A percentile compares a stretch with the other conserved stretches of the same genome.
These are phyloP conservation scores for Colletotrichum horii DNA, from an alignment of 2,329 filamentous ascomycete genomes.

Conservation along the genomic window DNA sequence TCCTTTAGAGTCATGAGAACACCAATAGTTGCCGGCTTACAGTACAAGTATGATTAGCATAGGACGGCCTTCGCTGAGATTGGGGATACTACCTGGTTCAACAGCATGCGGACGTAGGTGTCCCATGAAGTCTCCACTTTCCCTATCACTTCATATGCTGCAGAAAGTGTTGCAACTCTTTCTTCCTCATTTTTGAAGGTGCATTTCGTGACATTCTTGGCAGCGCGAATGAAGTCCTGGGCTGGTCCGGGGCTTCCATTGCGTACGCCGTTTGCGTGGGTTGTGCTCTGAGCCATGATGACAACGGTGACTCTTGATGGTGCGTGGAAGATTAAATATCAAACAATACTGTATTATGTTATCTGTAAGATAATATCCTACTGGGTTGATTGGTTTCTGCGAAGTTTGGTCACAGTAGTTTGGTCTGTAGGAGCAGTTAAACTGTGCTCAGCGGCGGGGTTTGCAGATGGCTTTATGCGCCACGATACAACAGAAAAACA, in stretches of 20 bases:
- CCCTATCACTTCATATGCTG: not conserved
- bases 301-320: not conserved
- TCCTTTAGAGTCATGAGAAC: not conserved
- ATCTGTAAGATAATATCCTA: not conserved
- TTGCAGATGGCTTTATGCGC: not conserved
- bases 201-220: not conserved
- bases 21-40: not conserved
- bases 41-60: not conserved
- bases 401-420: not conserved
- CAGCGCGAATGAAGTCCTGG: not conserved
- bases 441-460: not conserved
- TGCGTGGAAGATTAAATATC: not conserved
- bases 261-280: not conserved
- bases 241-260: not conserved
- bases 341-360: fast-evolving
- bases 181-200: not conserved
- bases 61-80: not conserved
- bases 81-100: not conserved
- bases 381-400: not conserved
- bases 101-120: not conserved
- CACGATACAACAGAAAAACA: not conserved
- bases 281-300: not conserved
- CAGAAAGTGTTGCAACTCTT: not conserved
- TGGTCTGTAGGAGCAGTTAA: fast-evolving
- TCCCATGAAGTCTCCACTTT: conserved; percentile 1